Base-by-base conservation (phyloP, 495 filamentous ascomycete species). In the Penicillium samsonianum region DNA sequence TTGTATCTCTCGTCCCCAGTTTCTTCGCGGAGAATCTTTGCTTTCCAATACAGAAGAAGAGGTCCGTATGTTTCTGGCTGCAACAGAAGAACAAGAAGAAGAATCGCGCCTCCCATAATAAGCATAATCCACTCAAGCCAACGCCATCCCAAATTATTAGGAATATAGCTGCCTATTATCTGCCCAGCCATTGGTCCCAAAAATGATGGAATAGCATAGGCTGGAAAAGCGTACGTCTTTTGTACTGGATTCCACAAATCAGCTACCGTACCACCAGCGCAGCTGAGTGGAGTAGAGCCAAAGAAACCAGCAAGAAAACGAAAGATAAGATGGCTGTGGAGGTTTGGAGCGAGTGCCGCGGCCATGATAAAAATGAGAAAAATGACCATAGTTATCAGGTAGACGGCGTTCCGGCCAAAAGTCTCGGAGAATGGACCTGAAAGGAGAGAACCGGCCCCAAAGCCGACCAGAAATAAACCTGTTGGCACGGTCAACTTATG, bases 401-500 rank as follows among this genome's bases (percentile, higher is more conserved):
- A 87, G 12, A 84, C 75, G 5, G 81, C 79, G 61, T 82, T 82
- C 5, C 77, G 70, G 10, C 78, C 78, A 22, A 87, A 69, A 0
- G 84, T 87, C 59, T 88, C 86, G 26, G 70, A 77, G 44, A 81
- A 59, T 0, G 79, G 79, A 14, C 76, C 78, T 31, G 75, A 70
- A n/a, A 81, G 62, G 5, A 80, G 59, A 20, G 68, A 70, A 1
- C 74, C 86, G 26, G 75, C 66, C 0, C 81, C 84, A 61, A 87
- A 86, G 4, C 82, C 86, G 37, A 82, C 67, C 0, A 89, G 71
- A 62, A 81, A 88, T n/a, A 37, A 14, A n/a, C 14, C 33, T 37
- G 31, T 79, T 79, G 2, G 73, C 10, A 77, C 63, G 0, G 78
- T 74, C 0, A 65, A 48, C 9, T 81, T 78, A 55, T 87, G 87